phyloP scores from a whole-genome alignment of 768 basidiomycete genomes.

The Leccinum disarticulatum region DNA sequence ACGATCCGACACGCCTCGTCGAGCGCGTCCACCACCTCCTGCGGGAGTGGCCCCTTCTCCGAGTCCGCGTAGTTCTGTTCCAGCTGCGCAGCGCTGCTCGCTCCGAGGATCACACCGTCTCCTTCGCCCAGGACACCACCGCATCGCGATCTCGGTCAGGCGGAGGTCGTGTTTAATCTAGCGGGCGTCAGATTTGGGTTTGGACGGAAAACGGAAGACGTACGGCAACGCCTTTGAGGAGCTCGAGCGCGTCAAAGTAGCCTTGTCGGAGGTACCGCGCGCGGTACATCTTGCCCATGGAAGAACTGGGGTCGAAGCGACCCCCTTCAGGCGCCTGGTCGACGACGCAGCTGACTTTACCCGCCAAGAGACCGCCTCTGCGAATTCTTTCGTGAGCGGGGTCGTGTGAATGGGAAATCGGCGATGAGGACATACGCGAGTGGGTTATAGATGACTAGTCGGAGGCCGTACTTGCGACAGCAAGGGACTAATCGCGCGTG shows the following conservation, averaged over 20 bases:
- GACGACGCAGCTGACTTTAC: constrained; percentile 42
- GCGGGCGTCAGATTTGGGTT: background rate
- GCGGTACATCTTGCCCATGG: constrained; percentile 46
- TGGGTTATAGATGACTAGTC: constrained; percentile 58
- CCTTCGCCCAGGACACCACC: constrained; percentile 51
- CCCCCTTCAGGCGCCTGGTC: constrained; percentile 35
- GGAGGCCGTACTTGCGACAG: constrained; percentile 55
- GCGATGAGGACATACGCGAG: constrained; percentile 39
- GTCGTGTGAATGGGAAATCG: background rate
- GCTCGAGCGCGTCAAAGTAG: constrained; percentile 43
- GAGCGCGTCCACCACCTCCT: constrained; percentile 49
- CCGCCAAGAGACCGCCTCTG: constrained; percentile 35
- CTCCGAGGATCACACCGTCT: constrained; percentile 52
- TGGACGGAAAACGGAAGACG: constrained; percentile 7
- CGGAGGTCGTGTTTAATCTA: constrained; percentile 43
- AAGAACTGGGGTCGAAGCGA: constrained; percentile 40
- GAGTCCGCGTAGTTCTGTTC: constrained; percentile 44
- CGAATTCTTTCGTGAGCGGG: background rate
- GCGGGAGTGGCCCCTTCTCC: constrained; percentile 54
- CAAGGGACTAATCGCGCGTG: constrained; percentile 53
- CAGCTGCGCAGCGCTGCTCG: constrained; percentile 45
- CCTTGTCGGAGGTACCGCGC: constrained; percentile 44
- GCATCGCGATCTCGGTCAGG: constrained; percentile 53
- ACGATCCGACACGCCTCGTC: constrained; percentile 50
- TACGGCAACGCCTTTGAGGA: constrained; percentile 42